Conservation (phyloP, 768 basidiomycete species). For the Termitomyces sp. region DNA sequence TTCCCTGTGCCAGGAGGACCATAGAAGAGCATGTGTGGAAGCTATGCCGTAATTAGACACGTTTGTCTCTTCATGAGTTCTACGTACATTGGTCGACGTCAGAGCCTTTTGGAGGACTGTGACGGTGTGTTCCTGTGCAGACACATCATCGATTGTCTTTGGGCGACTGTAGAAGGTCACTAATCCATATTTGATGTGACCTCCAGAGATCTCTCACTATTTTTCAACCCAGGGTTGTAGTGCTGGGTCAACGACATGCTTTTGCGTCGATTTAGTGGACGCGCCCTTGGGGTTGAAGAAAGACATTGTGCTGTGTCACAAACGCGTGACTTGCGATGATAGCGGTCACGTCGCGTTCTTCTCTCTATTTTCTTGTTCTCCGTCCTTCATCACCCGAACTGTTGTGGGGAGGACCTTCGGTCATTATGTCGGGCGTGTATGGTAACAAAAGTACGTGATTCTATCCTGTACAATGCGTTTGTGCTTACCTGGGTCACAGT, state of each 20-base stretch:
- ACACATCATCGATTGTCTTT: conserved; percentile 96
- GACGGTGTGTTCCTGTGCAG: conserved; percentile 95
- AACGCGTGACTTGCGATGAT: conserved; percentile 42
- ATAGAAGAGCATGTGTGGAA: conserved; percentile 99
- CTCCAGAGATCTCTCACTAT: conserved; percentile 63
- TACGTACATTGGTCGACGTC: conserved; percentile 81
- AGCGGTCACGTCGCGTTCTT: conserved; percentile 38
- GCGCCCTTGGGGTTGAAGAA: conserved; percentile 58
- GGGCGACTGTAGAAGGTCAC: conserved; percentile 65
- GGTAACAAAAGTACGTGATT: conserved; percentile 30
- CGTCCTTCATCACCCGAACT: conserved; percentile 16
- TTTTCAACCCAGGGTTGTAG: conserved; percentile 98
- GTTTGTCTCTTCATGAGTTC: not conserved
- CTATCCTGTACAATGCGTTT: not conserved
- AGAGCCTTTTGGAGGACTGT: conserved; percentile 89
- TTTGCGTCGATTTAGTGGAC: conserved; percentile 36
- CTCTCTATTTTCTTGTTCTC: conserved; percentile 20
- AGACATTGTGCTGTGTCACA: conserved; percentile 49
- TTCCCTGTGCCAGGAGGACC: conserved; percentile 99
- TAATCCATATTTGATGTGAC: not conserved
- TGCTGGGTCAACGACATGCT: conserved; percentile 50
- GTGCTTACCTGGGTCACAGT: not conserved
- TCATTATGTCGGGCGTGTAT: conserved; percentile 34
- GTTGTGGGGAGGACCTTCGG: conserved; percentile 25
- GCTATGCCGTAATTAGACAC: conserved; percentile 40